Base-by-base conservation (phyloP, 2,329 filamentous ascomycete species). In the Ascocoryne sarcoides region DNA sequence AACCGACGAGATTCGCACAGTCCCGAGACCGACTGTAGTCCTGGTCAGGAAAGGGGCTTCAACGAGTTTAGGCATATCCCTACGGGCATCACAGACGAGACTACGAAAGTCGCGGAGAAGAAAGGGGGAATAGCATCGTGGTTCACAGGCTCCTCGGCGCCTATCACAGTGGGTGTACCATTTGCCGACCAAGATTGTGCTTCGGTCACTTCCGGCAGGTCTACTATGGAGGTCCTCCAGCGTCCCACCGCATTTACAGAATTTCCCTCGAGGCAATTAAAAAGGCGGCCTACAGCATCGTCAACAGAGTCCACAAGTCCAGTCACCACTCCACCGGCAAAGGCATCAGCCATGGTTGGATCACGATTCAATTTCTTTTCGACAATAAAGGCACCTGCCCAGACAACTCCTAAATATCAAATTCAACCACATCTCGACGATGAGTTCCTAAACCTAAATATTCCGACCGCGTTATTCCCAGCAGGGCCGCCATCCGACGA, bases 391-490 rank as follows among this genome's bases (percentile, higher is more conserved):
- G 37, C 51, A n/a, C 45, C 54, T 2, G 23, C 39, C 4, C 41
- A 49, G 39, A 16, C 40, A n/a, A 17, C 39, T 16, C 43, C 45
- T 26, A 48, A 48, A 1, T 42, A 55, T 12, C 47, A 52, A 37
- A 23, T 58, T 1, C 55, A 54, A 10, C 39, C 53, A 10, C 38
- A 47, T 9, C 34, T 52, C 12, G 46, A 52, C 17, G 62, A 70
- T 40, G 75, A 79, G 43, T 65, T 79, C 4, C 66, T 70, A 49
- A 67, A 65, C 36, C 61, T 81, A 36, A 67, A 79, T 52, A 65
- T 81, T 29, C 67, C 73, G 21, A 56, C 67, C 1, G 69, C 70
- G 0, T 65, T 81, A 10, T 77, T 71, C 44, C 72, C 75, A 0
- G 47, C 59, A 1, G 62, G 63, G 2, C 52, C 62, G 0, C 62